Percentiles rank a stretch among this genome's conserved stretches.
Conservation (phyloP, 2,329 filamentous ascomycete species). For the Elsinoe arachidis region DNA sequence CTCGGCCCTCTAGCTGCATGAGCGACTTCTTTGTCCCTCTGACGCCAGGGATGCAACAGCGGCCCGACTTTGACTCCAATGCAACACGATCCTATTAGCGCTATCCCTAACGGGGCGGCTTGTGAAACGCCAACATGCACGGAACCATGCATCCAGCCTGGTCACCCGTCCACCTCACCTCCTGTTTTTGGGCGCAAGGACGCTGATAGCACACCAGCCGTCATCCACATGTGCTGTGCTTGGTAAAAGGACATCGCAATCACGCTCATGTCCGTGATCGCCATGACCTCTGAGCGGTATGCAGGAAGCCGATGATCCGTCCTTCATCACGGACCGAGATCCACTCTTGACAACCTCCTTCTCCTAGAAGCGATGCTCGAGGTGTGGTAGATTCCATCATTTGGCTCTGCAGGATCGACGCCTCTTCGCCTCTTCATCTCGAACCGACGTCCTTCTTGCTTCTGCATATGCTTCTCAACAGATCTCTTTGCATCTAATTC, state of each 20-base stretch:
- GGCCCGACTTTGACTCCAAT: slow-evolving; percentile 5
- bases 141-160: neutral
- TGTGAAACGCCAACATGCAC: neutral
- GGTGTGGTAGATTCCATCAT: neutral
- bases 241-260: neutral
- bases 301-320: neutral
- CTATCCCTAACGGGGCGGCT: neutral
- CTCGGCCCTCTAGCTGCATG: neutral
- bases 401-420: neutral
- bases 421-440: neutral
- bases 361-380: neutral
- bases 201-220: neutral
- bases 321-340: slow-evolving; percentile 5
- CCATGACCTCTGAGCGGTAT: neutral
- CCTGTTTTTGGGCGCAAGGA: neutral
- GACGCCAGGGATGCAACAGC: slow-evolving; percentile 4
- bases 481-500: neutral
- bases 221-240: neutral
- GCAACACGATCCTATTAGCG: neutral
- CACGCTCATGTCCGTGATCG: neutral
- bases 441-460: neutral
- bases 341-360: neutral
- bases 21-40: neutral
- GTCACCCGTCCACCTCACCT: neutral
- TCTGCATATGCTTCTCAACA: slow-evolving; percentile 2